Evolutionary conservation across 169 alveolate species (phyloP), one percentile per base, ranked within the genome.

Genomic region (Plasmodium fragile): DNA sequence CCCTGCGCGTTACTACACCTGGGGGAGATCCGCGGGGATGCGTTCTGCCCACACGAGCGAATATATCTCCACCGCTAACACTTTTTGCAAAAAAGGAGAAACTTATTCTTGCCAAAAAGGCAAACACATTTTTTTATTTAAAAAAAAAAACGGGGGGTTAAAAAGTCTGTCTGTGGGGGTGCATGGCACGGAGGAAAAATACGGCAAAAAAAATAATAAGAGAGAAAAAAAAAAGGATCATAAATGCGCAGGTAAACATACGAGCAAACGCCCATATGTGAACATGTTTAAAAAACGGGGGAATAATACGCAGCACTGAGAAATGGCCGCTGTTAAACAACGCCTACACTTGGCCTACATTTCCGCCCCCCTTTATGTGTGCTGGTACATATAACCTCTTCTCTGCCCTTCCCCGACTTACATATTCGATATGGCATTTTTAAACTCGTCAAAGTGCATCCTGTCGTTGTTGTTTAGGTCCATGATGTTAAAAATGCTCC

Each of bases 391-490:
- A n/a, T n/a, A 59, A 13, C 72, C 72, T 2, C 75, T n/a, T 3
- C 8, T 28, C 34, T 34, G 6, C 13, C 53, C 8, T 28, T 11
- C 75, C 22, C 13, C 53, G 52, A 5, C 16, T 73, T 49, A 89
- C 45, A 78, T 89, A 22, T 89, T 89, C 16, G 82, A 39, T 89
- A 89, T 89, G 8, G 94, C 39, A 65, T 89, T 89, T 13, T 89
- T 89, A 41, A 89, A 89, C 18, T 89, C 94, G 10, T 89, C 94
- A n/a, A 77, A 78, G 45, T 53, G 79, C 49, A 89, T 53, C 16
- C 49, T 49, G 34, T 72, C 81, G 32, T 32, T 78, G 32, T 78
- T 89, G 30, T 34, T 78, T 8, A 89, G 10, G 43, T 89, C 94
- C 36, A 89, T 78, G 43, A 89, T 89, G 52, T 45, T 55, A 49